Evolutionary conservation across 495 filamentous ascomycete species (phyloP).

Genomic region (Glarea lozoyensis): DNA sequence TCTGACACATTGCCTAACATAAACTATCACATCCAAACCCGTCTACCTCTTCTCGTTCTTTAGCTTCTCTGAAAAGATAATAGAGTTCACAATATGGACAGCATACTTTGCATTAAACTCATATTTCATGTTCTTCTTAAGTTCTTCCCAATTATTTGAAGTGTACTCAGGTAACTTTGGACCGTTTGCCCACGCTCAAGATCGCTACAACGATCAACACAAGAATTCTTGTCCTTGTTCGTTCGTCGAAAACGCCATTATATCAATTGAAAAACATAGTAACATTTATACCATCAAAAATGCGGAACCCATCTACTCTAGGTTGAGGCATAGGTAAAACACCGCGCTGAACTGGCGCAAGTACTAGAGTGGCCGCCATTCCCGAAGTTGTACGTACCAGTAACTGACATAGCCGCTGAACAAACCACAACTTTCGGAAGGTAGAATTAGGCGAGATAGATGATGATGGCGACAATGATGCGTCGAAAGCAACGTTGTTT

Average conservation of each 20-base stretch:
- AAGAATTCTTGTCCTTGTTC: background rate
- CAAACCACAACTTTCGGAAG: no score
- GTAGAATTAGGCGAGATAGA: background rate
- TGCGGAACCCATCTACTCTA: background rate
- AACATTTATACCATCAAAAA: background rate
- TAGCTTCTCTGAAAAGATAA: background rate
- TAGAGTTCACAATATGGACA: background rate
- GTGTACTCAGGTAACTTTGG: background rate
- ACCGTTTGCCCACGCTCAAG: background rate
- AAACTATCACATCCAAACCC: background rate
- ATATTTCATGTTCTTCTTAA: background rate
- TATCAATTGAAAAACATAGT: background rate
- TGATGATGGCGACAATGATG: background rate
- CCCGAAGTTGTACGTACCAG: no score
- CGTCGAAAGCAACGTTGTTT: background rate
- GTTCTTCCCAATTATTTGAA: background rate
- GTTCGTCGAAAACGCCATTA: background rate
- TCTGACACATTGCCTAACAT: background rate
- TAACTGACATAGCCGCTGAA: no score
- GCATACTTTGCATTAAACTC: background rate
- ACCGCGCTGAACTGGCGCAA: background rate
- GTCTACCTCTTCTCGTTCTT: background rate
- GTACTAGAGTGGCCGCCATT: background rate
- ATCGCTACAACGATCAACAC: background rate
- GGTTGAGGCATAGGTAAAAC: background rate